Evolutionary conservation across 768 basidiomycete genomes (phyloP).

Genomic region (Agaricus subrufescens): DNA sequence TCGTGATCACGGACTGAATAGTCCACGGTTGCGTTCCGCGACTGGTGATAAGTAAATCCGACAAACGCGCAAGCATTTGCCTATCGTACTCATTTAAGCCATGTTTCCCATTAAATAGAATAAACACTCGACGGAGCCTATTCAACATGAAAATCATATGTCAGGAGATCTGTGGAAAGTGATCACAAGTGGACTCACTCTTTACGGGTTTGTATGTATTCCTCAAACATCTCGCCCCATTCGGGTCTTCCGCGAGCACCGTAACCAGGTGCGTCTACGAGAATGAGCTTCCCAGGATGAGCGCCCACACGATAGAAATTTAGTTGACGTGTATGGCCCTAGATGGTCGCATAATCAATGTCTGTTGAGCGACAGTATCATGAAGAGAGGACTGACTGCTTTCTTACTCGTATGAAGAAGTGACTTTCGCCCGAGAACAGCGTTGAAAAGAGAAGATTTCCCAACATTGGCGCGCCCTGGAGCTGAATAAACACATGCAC

Average conservation of each 20-base stretch:
- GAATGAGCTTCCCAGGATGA: constrained; percentile 51
- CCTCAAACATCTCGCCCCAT: constrained; percentile 69
- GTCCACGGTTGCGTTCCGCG: constrained; percentile 45
- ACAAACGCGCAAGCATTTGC: constrained; percentile 57
- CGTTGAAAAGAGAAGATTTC: constrained; percentile 72
- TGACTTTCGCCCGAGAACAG: constrained; percentile 52
- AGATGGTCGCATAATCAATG: not conserved
- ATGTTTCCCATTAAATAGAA: constrained; percentile 67
- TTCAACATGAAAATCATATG: constrained; percentile 1
- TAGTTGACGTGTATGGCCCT: constrained; percentile 71
- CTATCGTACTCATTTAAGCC: constrained; percentile 51
- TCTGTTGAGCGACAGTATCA: not conserved
- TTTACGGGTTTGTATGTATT: constrained; percentile 55
- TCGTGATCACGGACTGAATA: constrained; percentile 70
- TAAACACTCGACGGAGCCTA: constrained; percentile 67
- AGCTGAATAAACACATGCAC: not conserved
- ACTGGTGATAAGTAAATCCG: constrained; percentile 30
- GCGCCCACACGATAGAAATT: constrained; percentile 70
- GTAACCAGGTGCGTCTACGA: constrained; percentile 83
- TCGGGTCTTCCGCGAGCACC: constrained; percentile 68
- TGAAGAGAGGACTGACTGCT: constrained; percentile 41
- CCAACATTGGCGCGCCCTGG: constrained; percentile 76
- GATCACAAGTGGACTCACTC: constrained; percentile 39
- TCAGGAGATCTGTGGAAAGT: not conserved
- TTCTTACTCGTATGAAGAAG: constrained; percentile 65